A percentile compares a stretch with the other conserved stretches of the same genome.
phyloP scores from a whole-genome alignment of 2,329 filamentous ascomycete genomes.

The Penicillium concentricum region DNA sequence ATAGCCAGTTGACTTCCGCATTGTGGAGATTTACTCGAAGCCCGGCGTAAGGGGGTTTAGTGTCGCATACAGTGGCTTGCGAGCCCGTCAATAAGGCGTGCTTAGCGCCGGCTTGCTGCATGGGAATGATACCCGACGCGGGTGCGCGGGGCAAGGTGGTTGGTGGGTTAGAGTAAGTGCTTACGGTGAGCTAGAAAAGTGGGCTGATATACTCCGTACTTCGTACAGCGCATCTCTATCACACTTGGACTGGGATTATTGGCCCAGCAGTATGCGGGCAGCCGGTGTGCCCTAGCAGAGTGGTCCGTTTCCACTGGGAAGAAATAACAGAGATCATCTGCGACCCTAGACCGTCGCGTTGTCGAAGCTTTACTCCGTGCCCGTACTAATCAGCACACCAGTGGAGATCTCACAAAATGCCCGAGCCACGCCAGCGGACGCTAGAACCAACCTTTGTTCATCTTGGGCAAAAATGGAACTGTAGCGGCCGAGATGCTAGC shows the following conservation, averaged over 20 bases:
- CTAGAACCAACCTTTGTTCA: not conserved
- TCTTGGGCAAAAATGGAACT: not conserved
- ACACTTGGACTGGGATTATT: not conserved
- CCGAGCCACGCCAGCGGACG: not conserved
- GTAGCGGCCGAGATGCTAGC: not conserved
- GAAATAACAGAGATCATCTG: not conserved
- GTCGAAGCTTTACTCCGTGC: not conserved
- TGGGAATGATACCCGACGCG: not conserved
- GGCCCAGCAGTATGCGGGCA: not conserved
- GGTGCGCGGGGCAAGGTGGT: not conserved
- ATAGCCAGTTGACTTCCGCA: not conserved
- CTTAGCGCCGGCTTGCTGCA: conserved; percentile 6
- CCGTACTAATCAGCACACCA: not conserved
- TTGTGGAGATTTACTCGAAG: not conserved
- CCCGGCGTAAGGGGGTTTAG: not conserved
- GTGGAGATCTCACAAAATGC: not conserved
- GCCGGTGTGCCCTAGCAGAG: not conserved
- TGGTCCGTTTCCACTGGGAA: not conserved
- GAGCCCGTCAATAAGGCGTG: not conserved
- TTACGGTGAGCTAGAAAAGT: not conserved
- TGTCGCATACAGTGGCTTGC: not conserved
- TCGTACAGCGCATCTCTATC: not conserved
- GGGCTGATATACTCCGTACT: not conserved
- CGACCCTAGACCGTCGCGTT: not conserved
- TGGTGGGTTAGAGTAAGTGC: not conserved